Evolutionary conservation across 345 rosid species (phyloP).

Genomic region (Conringia planisiliqua): DNA sequence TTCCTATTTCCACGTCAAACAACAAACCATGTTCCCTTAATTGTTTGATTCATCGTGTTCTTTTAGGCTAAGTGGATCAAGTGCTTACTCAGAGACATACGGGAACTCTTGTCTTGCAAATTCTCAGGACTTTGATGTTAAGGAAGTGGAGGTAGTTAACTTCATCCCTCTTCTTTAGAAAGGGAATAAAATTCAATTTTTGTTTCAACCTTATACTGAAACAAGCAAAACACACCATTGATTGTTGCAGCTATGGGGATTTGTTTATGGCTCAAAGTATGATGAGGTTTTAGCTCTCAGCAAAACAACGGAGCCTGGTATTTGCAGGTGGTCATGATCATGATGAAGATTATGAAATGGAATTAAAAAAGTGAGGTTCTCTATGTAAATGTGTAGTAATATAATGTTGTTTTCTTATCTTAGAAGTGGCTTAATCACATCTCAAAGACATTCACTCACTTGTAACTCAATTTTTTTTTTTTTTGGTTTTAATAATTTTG

Average conservation of each 20-base stretch:
- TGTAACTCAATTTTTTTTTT: neutral
- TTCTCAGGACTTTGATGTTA: slow-evolving; percentile 83
- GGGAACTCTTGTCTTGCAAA: slow-evolving; percentile 86
- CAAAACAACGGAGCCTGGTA: slow-evolving; percentile 64
- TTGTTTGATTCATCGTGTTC: neutral
- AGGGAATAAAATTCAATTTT: neutral
- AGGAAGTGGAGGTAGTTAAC: slow-evolving; percentile 76
- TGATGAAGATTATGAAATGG: neutral
- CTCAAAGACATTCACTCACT: neutral
- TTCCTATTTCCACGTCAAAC: neutral
- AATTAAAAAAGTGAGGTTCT: neutral
- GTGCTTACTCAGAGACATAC: slow-evolving; percentile 88
- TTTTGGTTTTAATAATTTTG: neutral
- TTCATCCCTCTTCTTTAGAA: neutral
- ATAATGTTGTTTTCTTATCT: neutral
- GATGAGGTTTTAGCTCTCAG: slow-evolving; percentile 78
- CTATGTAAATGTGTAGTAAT: slow-evolving; percentile 20
- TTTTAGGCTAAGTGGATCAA: slow-evolving; percentile 76
- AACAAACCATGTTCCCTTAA: neutral
- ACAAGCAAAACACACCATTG: neutral
- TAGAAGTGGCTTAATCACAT: slow-evolving; percentile 8
- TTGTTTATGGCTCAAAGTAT: slow-evolving; percentile 73
- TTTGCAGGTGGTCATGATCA: slow-evolving; percentile 63
- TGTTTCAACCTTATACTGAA: neutral
- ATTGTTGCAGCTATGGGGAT: slow-evolving; percentile 79